phyloP scores from a whole-genome alignment of 495 filamentous ascomycete genomes.

The Stereocaulon alpinum region DNA sequence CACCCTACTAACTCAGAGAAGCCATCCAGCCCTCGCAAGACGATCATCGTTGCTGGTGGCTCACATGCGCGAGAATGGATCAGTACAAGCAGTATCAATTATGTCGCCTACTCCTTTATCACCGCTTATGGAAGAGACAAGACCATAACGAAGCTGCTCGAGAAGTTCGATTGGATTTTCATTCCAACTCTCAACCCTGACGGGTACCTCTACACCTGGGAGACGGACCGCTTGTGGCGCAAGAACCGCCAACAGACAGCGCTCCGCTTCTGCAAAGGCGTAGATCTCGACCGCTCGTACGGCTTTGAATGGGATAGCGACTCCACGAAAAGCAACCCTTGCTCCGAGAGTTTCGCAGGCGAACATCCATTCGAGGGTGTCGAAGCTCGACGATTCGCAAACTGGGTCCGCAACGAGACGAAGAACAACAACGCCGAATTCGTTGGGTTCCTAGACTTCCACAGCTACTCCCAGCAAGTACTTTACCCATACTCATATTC shows the following conservation, averaged over 20 bases:
- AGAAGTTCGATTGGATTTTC: constrained; percentile 78
- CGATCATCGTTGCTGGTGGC: constrained; percentile 74
- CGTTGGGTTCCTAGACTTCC: constrained; percentile 77
- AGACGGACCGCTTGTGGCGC: constrained; percentile 84
- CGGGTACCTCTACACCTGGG: constrained; percentile 90
- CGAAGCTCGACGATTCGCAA: constrained; percentile 63
- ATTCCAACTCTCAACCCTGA: constrained; percentile 88
- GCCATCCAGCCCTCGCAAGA: constrained; percentile 47
- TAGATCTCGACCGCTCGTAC: constrained; percentile 84
- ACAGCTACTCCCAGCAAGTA: constrained; percentile 93
- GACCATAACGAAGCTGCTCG: constrained; percentile 62
- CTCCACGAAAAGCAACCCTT: constrained; percentile 63
- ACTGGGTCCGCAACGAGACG: constrained; percentile 81
- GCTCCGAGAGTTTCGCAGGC: constrained; percentile 85
- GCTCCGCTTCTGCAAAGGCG: constrained; percentile 70
- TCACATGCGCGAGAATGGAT: constrained; percentile 95
- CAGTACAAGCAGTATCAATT: constrained; percentile 82
- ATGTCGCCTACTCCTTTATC: constrained; percentile 80
- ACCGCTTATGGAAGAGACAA: constrained; percentile 61
- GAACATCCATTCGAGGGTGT: constrained; percentile 72
- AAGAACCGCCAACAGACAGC: constrained; percentile 85
- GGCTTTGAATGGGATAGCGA: constrained; percentile 73
- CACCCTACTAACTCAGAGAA: constrained; percentile 35
- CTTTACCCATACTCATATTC: constrained; percentile 87
- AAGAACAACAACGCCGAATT: constrained; percentile 59